Base-by-base conservation (phyloP, 169 alveolate genomes). In the Sarcocystis neurona region DNA sequence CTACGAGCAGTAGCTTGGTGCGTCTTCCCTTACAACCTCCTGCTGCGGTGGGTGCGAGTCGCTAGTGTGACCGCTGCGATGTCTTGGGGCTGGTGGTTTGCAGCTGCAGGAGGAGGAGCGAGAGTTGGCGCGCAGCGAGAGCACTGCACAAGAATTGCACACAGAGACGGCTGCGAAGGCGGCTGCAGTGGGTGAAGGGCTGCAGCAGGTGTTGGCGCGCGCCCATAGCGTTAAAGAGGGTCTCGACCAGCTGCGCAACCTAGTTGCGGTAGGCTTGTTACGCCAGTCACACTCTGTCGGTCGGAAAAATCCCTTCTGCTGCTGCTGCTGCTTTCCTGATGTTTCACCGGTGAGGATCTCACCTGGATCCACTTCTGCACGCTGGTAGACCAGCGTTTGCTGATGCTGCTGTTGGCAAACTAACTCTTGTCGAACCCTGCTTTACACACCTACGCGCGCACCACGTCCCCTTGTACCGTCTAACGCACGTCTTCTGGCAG, bases 81-180 rank as follows among this genome's bases (percentile, higher is more conserved):
- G 15, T 41, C 32, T n/a, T 63, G 39, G n/a, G 20, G 44, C 10
- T n/a, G 15, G 70, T 58, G 32, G 27, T n/a, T n/a, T 58, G n/a
- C 75, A 63, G 75, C 75, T 63, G 75, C 75, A 27, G 75, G 44
- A 43, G 44, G 75, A 63, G 41, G 75, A 63, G 75, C 75, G 75
- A 10, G 75, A 63, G 43, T 4, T 63, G 75, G 44, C 27, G 75
- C 41, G 75, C 6, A 63, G n/a, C 12, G 75, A 30, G 6, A 43
- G 32, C 20, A 63, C 75, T 4, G 75, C 32, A 20, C 75, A 18
- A 2, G 75, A 63, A 4, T 41, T 63, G 43, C 75, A 63, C 75
- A 43, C 46, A 2, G 75, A 63, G 75, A 43, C 75, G 1, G 75
- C 75, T 3, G n/a, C 75, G 43, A 63, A 63, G 75, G 75, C 75